Evolutionary conservation across 2,329 filamentous ascomycete genomes (phyloP).

Genomic region (Pseudocercospora cruenta): DNA sequence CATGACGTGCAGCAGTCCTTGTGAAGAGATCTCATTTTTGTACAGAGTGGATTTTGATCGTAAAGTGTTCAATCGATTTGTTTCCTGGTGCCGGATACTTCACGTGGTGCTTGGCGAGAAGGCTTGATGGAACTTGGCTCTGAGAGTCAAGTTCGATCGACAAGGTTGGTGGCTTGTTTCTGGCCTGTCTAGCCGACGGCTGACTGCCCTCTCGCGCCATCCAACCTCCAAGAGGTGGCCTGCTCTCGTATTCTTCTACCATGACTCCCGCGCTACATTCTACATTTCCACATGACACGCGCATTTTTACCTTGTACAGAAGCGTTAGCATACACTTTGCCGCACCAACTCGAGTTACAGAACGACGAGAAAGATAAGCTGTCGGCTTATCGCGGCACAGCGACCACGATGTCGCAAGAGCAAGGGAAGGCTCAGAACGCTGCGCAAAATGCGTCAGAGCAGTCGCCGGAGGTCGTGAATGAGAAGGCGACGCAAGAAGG

Average conservation of each 20-base stretch:
- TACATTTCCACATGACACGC: not conserved
- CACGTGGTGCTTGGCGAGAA: not conserved
- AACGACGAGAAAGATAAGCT: constrained; percentile 2
- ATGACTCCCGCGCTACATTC: not conserved
- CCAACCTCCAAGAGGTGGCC: not conserved
- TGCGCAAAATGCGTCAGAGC: not conserved
- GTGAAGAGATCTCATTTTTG: not conserved
- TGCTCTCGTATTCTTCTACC: not conserved
- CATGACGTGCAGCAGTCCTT: not conserved
- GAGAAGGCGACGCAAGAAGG: constrained; percentile 13
- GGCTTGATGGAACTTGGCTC: not conserved
- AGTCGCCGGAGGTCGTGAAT: constrained; percentile 2
- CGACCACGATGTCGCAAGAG: constrained; percentile 7
- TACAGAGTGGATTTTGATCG: not conserved
- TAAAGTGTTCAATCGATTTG: not conserved
- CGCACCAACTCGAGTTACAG: constrained; percentile 7
- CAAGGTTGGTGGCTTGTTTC: not conserved
- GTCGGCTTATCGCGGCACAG: constrained; percentile 10
- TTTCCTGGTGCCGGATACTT: not conserved
- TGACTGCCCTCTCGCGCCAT: constrained; percentile 4
- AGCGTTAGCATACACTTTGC: constrained; percentile 1
- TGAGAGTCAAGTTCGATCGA: not conserved
- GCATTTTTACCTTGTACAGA: constrained; percentile 9
- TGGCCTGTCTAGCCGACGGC: not conserved
- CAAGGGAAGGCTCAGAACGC: constrained; percentile 3